These are phyloP conservation scores for Colletotrichum simmondsii DNA, from an alignment of 2,329 filamentous ascomycete species.

Conservation along the genomic window DNA sequence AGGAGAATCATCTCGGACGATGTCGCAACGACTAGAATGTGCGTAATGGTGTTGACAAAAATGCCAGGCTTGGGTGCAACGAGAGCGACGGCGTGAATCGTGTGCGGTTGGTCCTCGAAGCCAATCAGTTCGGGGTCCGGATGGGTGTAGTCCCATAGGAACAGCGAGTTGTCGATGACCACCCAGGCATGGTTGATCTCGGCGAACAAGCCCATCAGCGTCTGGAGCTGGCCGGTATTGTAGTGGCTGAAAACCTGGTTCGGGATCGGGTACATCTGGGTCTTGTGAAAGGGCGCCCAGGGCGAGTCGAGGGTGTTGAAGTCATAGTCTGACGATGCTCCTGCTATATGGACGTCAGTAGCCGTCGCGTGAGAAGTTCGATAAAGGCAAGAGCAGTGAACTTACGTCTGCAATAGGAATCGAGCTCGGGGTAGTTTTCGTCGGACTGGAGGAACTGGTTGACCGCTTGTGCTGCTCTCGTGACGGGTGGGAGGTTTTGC, in stretches of 20 bases:
- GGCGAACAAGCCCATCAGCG: conserved; percentile 95
- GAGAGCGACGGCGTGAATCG: conserved; percentile 90
- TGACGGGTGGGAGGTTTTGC: conserved; percentile 71
- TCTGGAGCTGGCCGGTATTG: conserved; percentile 86
- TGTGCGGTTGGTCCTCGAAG: conserved; percentile 88
- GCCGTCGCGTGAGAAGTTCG: background rate
- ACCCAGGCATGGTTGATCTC: conserved; percentile 97
- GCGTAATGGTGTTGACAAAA: conserved; percentile 86
- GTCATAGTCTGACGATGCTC: conserved; percentile 92
- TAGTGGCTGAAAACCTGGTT: conserved; percentile 94
- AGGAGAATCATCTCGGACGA: conserved; percentile 85
- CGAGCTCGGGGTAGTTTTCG: conserved; percentile 86
- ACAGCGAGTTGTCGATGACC: conserved; percentile 93
- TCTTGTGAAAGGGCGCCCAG: conserved; percentile 91
- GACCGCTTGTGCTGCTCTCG: conserved; percentile 85
- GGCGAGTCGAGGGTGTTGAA: conserved; percentile 73
- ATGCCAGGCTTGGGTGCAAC: conserved; percentile 87
- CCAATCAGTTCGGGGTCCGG: conserved; percentile 92
- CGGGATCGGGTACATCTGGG: conserved; percentile 88
- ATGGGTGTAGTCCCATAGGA: conserved; percentile 97
- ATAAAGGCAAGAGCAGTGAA: conserved; percentile 35
- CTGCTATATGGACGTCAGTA: conserved; percentile 68
- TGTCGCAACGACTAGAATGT: conserved; percentile 90
- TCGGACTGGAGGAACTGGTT: conserved; percentile 83
- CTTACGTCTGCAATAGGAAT: conserved; percentile 89